Conservation (phyloP, 352 stramenopile species). For the Globisporangium cylindrosporum region DNA sequence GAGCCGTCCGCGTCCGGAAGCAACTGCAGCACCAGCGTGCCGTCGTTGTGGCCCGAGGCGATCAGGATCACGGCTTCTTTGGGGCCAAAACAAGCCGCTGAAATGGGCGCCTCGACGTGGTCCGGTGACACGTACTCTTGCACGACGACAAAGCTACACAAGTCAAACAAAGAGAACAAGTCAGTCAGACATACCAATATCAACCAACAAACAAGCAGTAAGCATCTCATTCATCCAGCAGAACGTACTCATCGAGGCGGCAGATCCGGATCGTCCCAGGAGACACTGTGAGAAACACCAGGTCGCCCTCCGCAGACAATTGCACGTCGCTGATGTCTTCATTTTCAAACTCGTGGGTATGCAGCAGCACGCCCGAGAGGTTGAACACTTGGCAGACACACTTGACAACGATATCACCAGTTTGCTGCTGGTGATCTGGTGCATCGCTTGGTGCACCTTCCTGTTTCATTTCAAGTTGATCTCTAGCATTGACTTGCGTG, state of each 20-base stretch:
- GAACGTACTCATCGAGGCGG: slow-evolving; percentile 77
- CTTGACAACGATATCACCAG: slow-evolving; percentile 5
- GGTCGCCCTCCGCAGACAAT: slow-evolving; percentile 65
- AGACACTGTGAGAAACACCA: slow-evolving; percentile 65
- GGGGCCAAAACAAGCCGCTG: slow-evolving; percentile 62
- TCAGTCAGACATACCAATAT: background rate
- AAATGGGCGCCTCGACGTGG: slow-evolving; percentile 39
- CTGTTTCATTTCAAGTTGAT: background rate
- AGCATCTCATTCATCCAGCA: background rate
- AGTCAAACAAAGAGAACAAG: slow-evolving; percentile 7
- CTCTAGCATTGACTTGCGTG: background rate
- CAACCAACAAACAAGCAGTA: background rate
- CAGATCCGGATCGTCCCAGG: slow-evolving; percentile 55
- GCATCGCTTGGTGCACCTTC: background rate
- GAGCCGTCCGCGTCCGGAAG: slow-evolving; percentile 78
- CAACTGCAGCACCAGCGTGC: slow-evolving; percentile 74
- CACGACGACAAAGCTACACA: slow-evolving; percentile 56
- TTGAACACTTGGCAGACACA: slow-evolving; percentile 65
- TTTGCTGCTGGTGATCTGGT: background rate
- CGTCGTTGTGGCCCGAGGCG: slow-evolving; percentile 64
- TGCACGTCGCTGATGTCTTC: slow-evolving; percentile 50
- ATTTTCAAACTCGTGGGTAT: slow-evolving; percentile 38
- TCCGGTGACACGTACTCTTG: slow-evolving; percentile 58
- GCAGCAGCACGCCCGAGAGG: slow-evolving; percentile 57
- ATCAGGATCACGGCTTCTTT: slow-evolving; percentile 77